Percentiles rank a stretch among this genome's conserved stretches.
phyloP scores from a whole-genome alignment of 2,329 filamentous ascomycete genomes.

The Pseudogymnoascus sp. region DNA sequence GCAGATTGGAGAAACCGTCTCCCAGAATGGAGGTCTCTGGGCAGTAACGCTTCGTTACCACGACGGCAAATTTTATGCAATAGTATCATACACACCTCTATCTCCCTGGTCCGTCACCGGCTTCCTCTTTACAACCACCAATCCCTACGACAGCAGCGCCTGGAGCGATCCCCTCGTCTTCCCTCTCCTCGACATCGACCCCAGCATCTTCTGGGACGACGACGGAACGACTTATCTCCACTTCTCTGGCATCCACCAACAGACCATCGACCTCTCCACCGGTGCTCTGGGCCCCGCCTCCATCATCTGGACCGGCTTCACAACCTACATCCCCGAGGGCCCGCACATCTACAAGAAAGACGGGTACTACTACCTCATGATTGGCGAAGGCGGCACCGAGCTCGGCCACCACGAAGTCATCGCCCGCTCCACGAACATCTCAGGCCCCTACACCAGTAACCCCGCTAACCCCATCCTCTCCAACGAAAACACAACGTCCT shows the following conservation, averaged over 20 bases:
- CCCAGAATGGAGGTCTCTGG: constrained; percentile 34
- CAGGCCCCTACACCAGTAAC: constrained; percentile 38
- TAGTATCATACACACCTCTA: constrained; percentile 18
- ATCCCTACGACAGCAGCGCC: constrained; percentile 33
- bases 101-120: constrained; percentile 22
- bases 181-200: constrained; percentile 38
- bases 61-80: constrained; percentile 38
- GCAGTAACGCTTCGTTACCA: constrained; percentile 41
- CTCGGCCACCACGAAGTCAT: constrained; percentile 37
- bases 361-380: constrained; percentile 42
- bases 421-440: constrained; percentile 34
- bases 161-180: constrained; percentile 39
- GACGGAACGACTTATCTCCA: constrained; percentile 32
- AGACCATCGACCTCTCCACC: constrained; percentile 19
- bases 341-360: constrained; percentile 41
- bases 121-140: constrained; percentile 35
- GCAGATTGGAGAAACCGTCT: constrained; percentile 21
- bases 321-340: constrained; percentile 28
- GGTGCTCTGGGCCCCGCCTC: constrained; percentile 19
- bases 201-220: constrained; percentile 42
- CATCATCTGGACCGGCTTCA: constrained; percentile 29
- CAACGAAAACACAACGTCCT: constrained; percentile 31
- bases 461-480: constrained; percentile 41
- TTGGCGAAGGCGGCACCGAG: constrained; percentile 42
- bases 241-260: constrained; percentile 20